phyloP scores from a whole-genome alignment of 352 stramenopile genomes.

The Phytophthora niederhauseri region DNA sequence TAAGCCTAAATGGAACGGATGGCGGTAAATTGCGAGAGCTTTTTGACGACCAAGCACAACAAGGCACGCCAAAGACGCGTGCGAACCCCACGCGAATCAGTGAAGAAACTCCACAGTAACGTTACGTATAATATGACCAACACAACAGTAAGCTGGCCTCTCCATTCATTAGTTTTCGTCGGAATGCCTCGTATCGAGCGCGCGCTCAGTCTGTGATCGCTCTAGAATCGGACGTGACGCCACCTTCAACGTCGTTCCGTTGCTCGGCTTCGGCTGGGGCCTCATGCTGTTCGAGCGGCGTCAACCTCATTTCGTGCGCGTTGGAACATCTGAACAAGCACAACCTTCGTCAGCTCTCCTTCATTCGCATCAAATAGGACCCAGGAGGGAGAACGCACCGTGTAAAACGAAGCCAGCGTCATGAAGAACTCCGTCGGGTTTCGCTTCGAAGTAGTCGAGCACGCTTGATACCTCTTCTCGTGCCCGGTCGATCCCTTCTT shows the following conservation, averaged over 20 bases:
- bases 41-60: slow-evolving; percentile 4
- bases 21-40: slow-evolving; percentile 42
- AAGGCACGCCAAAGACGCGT: no score
- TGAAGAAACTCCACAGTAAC: slow-evolving; percentile 15
- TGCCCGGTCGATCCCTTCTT: slow-evolving; percentile 41
- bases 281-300: slow-evolving; percentile 32
- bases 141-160: slow-evolving; percentile 15
- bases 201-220: slow-evolving; percentile 30
- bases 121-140: slow-evolving; percentile 41
- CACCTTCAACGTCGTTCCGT: slow-evolving; percentile 26
- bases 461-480: slow-evolving; percentile 71
- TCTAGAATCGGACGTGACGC: slow-evolving; percentile 40
- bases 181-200: slow-evolving; percentile 25
- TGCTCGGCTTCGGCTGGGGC: slow-evolving; percentile 24
- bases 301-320: slow-evolving; percentile 74
- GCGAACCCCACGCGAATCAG: background rate
- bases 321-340: slow-evolving; percentile 56
- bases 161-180: slow-evolving; percentile 24
- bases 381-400: slow-evolving; percentile 29
- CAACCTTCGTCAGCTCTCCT: slow-evolving; percentile 2
- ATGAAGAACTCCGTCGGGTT: slow-evolving; percentile 81
- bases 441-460: slow-evolving; percentile 85
- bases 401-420: slow-evolving; percentile 83
- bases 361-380: background rate
- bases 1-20: slow-evolving; percentile 75